phyloP scores from a whole-genome alignment of 176 grass and related monocot species.

The Eremochloa ophiuroides region DNA sequence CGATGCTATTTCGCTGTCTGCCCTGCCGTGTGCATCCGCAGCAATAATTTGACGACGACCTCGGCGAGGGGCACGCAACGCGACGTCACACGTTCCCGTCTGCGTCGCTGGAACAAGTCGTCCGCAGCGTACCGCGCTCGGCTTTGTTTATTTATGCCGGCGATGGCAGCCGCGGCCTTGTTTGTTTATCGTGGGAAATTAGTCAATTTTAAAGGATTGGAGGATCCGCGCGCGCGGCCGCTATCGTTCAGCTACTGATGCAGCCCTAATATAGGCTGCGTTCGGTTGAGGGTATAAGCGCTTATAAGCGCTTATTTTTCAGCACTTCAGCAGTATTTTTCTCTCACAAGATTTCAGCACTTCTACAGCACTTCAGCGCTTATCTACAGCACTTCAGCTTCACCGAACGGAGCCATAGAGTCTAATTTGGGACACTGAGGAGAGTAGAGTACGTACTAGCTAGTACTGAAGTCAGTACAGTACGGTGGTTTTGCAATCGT shows the following conservation, averaged over 20 bases:
- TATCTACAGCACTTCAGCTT: no score
- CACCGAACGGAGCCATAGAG: no score
- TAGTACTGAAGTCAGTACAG: no score
- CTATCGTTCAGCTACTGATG: constrained; percentile 10
- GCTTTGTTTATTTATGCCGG: constrained; percentile 17
- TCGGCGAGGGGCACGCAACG: background rate
- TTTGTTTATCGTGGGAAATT: background rate
- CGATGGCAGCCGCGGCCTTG: constrained; percentile 1
- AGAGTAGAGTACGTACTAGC: no score
- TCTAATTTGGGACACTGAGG: no score
- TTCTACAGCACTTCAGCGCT: no score
- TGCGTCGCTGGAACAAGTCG: background rate
- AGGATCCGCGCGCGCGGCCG: background rate
- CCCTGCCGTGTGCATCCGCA: background rate
- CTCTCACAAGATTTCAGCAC: no score
- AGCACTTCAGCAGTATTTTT: no score
- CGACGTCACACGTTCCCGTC: background rate
- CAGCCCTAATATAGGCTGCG: no score
- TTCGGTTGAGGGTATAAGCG: no score
- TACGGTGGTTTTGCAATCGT: no score
- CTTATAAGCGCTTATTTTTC: no score
- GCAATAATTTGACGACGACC: constrained; percentile 40
- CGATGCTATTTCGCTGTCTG: background rate
- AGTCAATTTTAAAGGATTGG: constrained; percentile 33
- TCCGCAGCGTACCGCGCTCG: background rate